Evolutionary conservation across 2,329 filamentous ascomycete species (phyloP).

Genomic region (Zelopaecilomyces penicillatus): DNA sequence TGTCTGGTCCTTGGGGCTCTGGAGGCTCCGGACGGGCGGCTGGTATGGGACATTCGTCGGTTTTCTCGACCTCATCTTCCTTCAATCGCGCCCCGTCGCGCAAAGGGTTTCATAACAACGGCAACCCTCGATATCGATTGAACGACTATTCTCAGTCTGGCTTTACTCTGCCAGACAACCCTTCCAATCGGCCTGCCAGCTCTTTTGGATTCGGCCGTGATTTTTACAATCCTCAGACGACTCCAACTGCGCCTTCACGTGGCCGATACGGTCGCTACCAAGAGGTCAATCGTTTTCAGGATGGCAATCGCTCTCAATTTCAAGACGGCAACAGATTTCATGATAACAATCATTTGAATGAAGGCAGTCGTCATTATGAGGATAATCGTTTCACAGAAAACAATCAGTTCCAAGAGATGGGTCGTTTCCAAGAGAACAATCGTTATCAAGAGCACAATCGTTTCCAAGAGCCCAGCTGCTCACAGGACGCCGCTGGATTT

Average conservation of each 20-base stretch:
- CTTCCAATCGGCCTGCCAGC: conserved; percentile 11
- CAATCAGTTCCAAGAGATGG: too few relatives aligned
- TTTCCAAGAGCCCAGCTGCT: background rate
- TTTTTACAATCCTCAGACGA: conserved; percentile 21
- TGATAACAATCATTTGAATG: too few relatives aligned
- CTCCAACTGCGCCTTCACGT: conserved; percentile 17
- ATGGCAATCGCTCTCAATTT: too few relatives aligned
- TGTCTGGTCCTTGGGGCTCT: conserved; percentile 14
- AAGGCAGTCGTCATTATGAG: too few relatives aligned
- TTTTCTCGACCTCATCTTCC: conserved; percentile 2
- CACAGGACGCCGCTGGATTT: conserved; percentile 15
- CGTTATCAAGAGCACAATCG: too few relatives aligned
- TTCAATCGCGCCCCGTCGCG: conserved; percentile 15
- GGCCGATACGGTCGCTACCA: conserved; percentile 23
- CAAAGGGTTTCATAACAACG: conserved; percentile 8
- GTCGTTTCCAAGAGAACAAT: too few relatives aligned
- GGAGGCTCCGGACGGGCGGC: conserved; percentile 10
- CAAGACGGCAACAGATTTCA: too few relatives aligned
- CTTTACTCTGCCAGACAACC: conserved; percentile 15
- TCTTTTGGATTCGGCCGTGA: conserved; percentile 15
- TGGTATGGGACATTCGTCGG: conserved; percentile 2
- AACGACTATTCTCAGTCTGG: conserved; percentile 25
- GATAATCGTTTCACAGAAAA: too few relatives aligned
- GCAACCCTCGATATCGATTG: conserved; percentile 20
- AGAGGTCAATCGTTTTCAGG: conserved; percentile 9